Evolutionary conservation across 169 alveolate species (phyloP).

Genomic region (Plasmodium sp.): DNA sequence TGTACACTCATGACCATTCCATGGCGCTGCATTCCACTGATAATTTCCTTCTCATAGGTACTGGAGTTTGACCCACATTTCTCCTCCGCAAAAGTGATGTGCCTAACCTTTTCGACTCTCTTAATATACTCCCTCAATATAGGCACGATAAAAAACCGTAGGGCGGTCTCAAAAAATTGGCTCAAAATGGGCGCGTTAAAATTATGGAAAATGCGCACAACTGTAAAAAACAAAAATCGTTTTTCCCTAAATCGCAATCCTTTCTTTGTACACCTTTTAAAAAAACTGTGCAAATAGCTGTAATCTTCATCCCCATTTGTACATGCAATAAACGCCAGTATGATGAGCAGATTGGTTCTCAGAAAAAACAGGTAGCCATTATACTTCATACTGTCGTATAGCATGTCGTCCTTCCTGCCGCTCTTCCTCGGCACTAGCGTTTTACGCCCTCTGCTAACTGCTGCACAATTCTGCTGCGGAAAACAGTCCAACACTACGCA

Average conservation of each 20-base stretch:
- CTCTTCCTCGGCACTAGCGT: neutral
- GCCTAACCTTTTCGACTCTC: neutral
- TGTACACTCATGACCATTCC: conserved; percentile 4
- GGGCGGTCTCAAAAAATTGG: conserved; percentile 12
- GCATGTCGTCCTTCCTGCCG: neutral
- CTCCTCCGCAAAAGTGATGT: neutral
- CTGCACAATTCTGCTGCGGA: neutral
- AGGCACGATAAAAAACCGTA: conserved; percentile 22
- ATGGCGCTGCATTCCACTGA: neutral
- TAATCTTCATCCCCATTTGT: neutral
- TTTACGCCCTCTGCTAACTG: neutral
- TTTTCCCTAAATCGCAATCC: conserved; percentile 38
- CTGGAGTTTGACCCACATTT: neutral
- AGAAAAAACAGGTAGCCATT: conserved; percentile 27
- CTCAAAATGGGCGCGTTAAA: neutral
- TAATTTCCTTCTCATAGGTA: neutral
- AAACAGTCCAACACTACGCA: neutral
- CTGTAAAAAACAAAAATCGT: conserved; percentile 38
- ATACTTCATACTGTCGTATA: neutral
- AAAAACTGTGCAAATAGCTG: conserved; percentile 12
- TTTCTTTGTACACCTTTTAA: conserved; percentile 14
- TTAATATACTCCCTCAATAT: conserved; percentile 13
- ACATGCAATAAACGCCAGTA: conserved; percentile 25
- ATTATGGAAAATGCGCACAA: conserved; percentile 1
- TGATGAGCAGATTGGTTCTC: conserved; percentile 47